Percentiles rank a stretch among this genome's conserved stretches.
phyloP scores from a whole-genome alignment of 768 basidiomycete genomes.

The Strobilomyces echinocephalus region DNA sequence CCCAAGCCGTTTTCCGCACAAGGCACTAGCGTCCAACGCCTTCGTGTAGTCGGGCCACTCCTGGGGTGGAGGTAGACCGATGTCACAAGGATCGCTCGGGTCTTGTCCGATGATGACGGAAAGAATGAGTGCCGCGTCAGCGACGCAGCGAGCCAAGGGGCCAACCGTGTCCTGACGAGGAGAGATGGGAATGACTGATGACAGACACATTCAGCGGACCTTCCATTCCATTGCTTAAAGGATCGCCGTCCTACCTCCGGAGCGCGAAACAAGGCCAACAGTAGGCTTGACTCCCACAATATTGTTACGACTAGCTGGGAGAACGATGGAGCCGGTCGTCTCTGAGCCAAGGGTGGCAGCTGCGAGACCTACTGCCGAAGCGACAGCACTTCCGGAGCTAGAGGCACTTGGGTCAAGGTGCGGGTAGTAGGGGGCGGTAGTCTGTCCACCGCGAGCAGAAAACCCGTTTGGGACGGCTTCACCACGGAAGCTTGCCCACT shows the following conservation, averaged over 20 bases:
- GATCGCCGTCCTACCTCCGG: slow-evolving; percentile 26
- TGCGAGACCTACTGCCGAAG: slow-evolving; percentile 40
- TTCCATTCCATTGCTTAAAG: not conserved
- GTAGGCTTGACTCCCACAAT: slow-evolving; percentile 43
- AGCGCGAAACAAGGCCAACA: slow-evolving; percentile 38
- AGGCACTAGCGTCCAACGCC: slow-evolving; percentile 43
- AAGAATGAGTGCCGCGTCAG: slow-evolving; percentile 53
- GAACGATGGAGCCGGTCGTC: slow-evolving; percentile 48
- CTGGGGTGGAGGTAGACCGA: slow-evolving; percentile 41
- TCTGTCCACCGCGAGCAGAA: slow-evolving; percentile 45
- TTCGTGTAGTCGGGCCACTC: slow-evolving; percentile 51
- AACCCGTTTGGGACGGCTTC: slow-evolving; percentile 36
- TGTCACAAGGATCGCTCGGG: slow-evolving; percentile 33
- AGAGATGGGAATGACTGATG: slow-evolving; percentile 54
- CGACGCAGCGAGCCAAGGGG: slow-evolving; percentile 48
- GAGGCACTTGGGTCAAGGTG: slow-evolving; percentile 38
- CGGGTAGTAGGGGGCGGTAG: slow-evolving; percentile 38
- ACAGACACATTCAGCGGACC: not conserved
- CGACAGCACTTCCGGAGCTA: slow-evolving; percentile 43
- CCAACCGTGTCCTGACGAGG: slow-evolving; percentile 57
- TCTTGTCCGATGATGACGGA: slow-evolving; percentile 54
- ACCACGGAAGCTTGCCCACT: slow-evolving; percentile 41
- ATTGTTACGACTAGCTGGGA: slow-evolving; percentile 39
- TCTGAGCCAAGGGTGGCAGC: slow-evolving; percentile 43
- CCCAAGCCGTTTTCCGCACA: slow-evolving; percentile 44